Evolutionary conservation across 805 yeast species (phyloP).

Genomic region (Wickerhamomyces pijperi): DNA sequence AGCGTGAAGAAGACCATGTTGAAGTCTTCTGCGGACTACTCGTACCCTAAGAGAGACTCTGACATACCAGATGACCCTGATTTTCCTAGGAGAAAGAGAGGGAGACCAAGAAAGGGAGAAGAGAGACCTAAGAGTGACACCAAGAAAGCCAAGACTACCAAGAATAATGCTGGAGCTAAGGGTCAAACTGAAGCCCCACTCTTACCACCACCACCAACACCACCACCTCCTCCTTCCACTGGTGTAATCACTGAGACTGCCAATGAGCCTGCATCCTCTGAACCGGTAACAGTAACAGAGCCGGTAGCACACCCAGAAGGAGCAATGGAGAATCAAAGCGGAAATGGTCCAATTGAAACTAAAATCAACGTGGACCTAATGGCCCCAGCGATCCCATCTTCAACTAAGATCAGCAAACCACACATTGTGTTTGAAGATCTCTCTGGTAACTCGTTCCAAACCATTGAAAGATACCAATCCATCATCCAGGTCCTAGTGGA

Average conservation of each 20-base stretch:
- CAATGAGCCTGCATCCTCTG: no score
- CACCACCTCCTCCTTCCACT: not conserved
- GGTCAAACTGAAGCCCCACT: no score
- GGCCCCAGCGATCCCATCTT: no score
- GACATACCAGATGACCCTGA: not conserved
- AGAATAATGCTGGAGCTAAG: not conserved
- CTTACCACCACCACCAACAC: not conserved
- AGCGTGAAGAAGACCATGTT: slow-evolving; percentile 1
- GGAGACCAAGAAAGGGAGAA: slow-evolving; percentile 18
- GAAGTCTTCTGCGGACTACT: not conserved
- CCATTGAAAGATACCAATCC: slow-evolving; percentile 31
- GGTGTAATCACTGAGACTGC: not conserved
- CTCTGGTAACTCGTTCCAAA: slow-evolving; percentile 30
- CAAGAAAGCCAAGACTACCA: slow-evolving; percentile 6
- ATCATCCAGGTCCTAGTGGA: slow-evolving; percentile 31
- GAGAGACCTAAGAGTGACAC: slow-evolving; percentile 6
- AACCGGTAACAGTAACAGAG: no score
- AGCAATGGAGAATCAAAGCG: no score
- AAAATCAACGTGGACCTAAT: no score
- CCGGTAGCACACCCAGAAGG: no score
- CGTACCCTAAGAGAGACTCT: not conserved
- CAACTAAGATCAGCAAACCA: not conserved
- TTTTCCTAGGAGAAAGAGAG: slow-evolving; percentile 12
- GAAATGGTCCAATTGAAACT: no score
- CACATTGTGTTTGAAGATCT: slow-evolving; percentile 20